Evolutionary conservation across 2,329 filamentous ascomycete species (phyloP).

Genomic region (Aspergillus nomiae): DNA sequence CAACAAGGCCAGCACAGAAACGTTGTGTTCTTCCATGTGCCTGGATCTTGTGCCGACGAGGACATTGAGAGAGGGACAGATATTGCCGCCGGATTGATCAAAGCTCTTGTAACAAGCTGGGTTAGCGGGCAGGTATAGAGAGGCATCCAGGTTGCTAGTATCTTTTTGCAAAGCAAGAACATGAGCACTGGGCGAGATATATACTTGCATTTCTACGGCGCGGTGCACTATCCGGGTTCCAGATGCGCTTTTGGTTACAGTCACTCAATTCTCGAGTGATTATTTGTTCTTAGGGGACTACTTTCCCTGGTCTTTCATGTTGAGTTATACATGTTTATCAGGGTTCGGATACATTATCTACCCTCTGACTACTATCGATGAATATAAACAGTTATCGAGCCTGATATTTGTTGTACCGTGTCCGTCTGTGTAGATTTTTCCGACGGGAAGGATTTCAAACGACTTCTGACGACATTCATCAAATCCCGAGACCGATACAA

Average conservation of each 20-base stretch:
- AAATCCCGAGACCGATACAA: not conserved
- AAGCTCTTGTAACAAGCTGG: conserved; percentile 45
- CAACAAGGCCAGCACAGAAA: conserved; percentile 37
- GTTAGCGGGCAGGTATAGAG: conserved; percentile 22
- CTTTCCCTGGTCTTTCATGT: not conserved
- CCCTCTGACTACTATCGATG: not conserved
- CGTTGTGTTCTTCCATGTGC: conserved; percentile 74
- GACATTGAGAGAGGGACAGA: conserved; percentile 43
- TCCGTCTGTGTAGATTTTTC: not conserved
- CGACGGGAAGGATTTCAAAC: not conserved
- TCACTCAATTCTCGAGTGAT: too few relatives aligned
- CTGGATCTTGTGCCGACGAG: conserved; percentile 57
- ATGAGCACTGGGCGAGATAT: not conserved
- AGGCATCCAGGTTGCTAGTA: not conserved
- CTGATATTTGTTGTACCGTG: not conserved
- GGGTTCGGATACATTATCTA: not conserved
- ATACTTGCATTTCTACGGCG: not conserved
- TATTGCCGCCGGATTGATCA: conserved; percentile 47
- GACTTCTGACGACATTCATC: not conserved
- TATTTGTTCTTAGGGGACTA: too few relatives aligned
- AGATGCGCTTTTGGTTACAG: too few relatives aligned
- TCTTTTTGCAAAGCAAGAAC: not conserved
- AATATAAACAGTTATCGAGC: not conserved
- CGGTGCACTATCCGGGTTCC: not conserved
- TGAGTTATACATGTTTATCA: not conserved